phyloP scores from a whole-genome alignment of 140 eudicot genomes.

The Oenanthe javanica region DNA sequence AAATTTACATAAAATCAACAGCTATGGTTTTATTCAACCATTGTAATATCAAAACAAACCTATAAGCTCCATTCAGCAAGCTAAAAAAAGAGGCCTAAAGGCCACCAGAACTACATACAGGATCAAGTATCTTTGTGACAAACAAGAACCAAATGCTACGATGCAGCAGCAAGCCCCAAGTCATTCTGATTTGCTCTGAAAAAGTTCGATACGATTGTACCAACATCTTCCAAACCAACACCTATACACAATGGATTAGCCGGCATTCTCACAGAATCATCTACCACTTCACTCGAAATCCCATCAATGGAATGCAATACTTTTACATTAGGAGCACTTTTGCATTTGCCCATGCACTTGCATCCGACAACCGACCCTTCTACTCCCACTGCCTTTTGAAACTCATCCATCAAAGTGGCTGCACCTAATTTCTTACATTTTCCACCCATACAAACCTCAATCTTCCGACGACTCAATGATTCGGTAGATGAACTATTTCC shows the following conservation, averaged over 20 bases:
- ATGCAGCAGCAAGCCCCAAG: slow-evolving; percentile 10
- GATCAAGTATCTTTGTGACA: neutral
- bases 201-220: slow-evolving; percentile 40
- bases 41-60: neutral
- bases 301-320: slow-evolving; percentile 15
- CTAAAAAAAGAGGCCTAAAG: neutral
- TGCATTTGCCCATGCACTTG: slow-evolving; percentile 90
- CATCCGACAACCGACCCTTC: slow-evolving; percentile 55
- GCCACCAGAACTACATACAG: neutral
- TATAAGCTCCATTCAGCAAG: neutral
- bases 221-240: slow-evolving; percentile 78
- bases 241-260: slow-evolving; percentile 44
- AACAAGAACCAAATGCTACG: neutral
- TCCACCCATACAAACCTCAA: slow-evolving; percentile 95
- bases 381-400: slow-evolving; percentile 46
- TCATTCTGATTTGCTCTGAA: slow-evolving; percentile 25
- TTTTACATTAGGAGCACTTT: slow-evolving; percentile 67
- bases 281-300: neutral
- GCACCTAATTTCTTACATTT: slow-evolving; percentile 91
- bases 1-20: neutral
- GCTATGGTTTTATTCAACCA: neutral
- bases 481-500: neutral
- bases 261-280: slow-evolving; percentile 7
- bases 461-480: slow-evolving; percentile 29
- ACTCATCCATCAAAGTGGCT: slow-evolving; percentile 41